Evolutionary conservation across 2,329 filamentous ascomycete genomes (phyloP).

Genomic region (Thielaviopsis ethacetica): DNA sequence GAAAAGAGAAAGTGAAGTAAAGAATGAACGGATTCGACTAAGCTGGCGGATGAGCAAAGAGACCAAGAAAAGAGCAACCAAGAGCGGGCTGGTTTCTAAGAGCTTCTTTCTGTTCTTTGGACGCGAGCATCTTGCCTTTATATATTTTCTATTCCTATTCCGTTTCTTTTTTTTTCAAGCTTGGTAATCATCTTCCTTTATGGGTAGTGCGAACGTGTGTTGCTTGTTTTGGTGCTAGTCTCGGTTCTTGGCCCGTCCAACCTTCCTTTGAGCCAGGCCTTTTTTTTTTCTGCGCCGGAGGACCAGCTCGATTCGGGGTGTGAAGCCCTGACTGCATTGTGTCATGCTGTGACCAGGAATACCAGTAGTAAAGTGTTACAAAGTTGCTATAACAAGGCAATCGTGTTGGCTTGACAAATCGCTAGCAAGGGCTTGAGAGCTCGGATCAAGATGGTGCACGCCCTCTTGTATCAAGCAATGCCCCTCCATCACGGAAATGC

Average conservation of each 20-base stretch:
- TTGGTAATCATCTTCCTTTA: background rate
- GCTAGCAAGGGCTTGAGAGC: background rate
- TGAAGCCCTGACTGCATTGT: background rate
- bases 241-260: background rate
- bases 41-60: conserved; percentile 1
- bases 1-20: background rate
- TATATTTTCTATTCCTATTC: too few species aligned
- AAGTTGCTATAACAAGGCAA: background rate
- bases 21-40: conserved; percentile 1
- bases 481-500: background rate
- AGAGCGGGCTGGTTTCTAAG: conserved; percentile 1
- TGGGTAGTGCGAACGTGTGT: background rate
- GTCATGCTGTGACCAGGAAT: too few species aligned
- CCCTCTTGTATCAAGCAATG: background rate
- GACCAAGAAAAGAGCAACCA: conserved; percentile 1
- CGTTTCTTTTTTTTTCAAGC: background rate
- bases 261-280: background rate
- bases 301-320: too few species aligned
- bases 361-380: background rate
- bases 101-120: background rate
- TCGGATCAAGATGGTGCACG: background rate
- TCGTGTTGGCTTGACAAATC: background rate
- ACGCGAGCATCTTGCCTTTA: background rate
- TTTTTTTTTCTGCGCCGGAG: too few species aligned
- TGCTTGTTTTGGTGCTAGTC: background rate